Evolutionary conservation across 768 basidiomycete species (phyloP).

Genomic region (Ephemerocybe angulata): DNA sequence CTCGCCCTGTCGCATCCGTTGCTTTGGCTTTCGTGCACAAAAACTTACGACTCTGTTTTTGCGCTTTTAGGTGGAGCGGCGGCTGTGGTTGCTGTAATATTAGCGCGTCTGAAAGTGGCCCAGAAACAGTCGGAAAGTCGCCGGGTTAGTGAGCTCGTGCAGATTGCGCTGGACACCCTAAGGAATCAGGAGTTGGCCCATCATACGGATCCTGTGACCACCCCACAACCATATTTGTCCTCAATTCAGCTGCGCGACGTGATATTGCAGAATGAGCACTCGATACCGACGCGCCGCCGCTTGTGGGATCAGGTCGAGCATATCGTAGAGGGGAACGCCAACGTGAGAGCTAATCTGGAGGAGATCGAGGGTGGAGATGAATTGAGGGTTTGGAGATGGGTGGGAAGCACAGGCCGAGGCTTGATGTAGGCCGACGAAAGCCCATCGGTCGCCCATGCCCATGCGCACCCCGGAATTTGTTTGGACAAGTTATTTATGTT

Average conservation of each 20-base stretch:
- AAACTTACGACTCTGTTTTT: not conserved
- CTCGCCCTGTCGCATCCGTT: slow-evolving; percentile 10
- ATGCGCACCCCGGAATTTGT: too few species aligned
- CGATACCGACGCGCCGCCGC: slow-evolving; percentile 56
- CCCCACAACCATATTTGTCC: slow-evolving; percentile 73
- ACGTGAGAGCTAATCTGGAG: slow-evolving; percentile 80
- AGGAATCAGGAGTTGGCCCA: slow-evolving; percentile 81
- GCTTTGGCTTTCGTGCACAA: slow-evolving; percentile 21
- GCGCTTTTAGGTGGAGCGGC: slow-evolving; percentile 7
- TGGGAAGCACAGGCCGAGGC: slow-evolving; percentile 48
- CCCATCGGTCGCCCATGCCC: too few species aligned
- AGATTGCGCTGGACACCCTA: slow-evolving; percentile 74
- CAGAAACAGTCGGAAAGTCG: slow-evolving; percentile 54
- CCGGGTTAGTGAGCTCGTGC: slow-evolving; percentile 71
- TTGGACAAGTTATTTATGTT: too few species aligned
- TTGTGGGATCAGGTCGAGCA: slow-evolving; percentile 83
- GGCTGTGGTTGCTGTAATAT: slow-evolving; percentile 27
- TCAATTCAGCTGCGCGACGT: slow-evolving; percentile 86
- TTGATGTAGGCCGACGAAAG: slow-evolving; percentile 2
- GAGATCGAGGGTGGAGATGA: slow-evolving; percentile 86
- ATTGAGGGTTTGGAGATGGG: slow-evolving; percentile 89
- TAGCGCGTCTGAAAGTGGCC: slow-evolving; percentile 41
- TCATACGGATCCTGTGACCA: slow-evolving; percentile 74
- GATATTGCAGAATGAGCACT: slow-evolving; percentile 78
- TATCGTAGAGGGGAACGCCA: slow-evolving; percentile 86